A percentile compares a stretch with the other conserved stretches of the same genome.
These are phyloP conservation scores for Pythium periplocum DNA, from an alignment of 352 stramenopile genomes.

Conservation along the genomic window DNA sequence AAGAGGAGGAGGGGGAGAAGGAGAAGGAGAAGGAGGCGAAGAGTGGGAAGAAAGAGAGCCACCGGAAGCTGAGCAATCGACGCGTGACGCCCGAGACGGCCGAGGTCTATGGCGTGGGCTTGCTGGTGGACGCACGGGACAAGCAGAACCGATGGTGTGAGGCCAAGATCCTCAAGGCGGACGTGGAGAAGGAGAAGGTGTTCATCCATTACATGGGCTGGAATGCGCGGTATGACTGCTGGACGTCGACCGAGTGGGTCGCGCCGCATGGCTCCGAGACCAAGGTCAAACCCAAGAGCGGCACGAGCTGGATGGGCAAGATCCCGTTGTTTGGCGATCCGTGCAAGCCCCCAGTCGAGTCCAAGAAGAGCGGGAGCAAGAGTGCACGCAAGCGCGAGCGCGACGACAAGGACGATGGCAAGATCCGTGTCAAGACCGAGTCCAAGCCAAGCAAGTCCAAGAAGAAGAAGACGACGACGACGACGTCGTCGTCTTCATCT, in stretches of 20 bases:
- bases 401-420: not conserved
- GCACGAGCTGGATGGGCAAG: constrained; percentile 46
- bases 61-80: no score
- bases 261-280: constrained; percentile 52
- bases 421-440: constrained; percentile 4
- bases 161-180: constrained; percentile 48
- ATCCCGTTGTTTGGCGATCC: constrained; percentile 16
- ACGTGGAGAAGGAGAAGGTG: constrained; percentile 25
- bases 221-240: constrained; percentile 69
- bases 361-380: constrained; percentile 2
- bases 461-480: constrained; percentile 2
- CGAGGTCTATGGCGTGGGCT: constrained; percentile 26
- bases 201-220: constrained; percentile 77
- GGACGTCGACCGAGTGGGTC: constrained; percentile 38
- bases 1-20: not conserved
- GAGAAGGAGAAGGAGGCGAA: constrained; percentile 4
- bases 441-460: constrained; percentile 2
- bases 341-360: constrained; percentile 1
- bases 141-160: constrained; percentile 49
- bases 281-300: constrained; percentile 16
- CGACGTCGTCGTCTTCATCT: not conserved
- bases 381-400: no score
- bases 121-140: constrained; percentile 61
- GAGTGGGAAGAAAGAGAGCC: constrained; percentile 20
- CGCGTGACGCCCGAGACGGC: not conserved